These are phyloP conservation scores for Hydnomerulius pinastri DNA, from an alignment of 768 basidiomycete genomes.

Conservation along the genomic window DNA sequence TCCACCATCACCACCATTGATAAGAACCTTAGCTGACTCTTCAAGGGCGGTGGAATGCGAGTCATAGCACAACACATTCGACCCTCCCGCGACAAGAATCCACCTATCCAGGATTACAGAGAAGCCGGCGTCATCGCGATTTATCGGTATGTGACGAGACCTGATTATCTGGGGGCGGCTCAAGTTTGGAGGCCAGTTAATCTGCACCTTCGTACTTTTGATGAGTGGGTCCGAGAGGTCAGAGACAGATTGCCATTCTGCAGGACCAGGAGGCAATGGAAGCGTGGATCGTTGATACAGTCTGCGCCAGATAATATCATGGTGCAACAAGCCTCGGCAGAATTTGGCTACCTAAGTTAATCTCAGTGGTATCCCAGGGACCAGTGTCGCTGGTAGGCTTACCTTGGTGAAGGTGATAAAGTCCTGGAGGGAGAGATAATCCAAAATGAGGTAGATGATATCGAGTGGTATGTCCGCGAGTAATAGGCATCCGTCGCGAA, in stretches of 20 bases:
- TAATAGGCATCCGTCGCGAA: too few species aligned
- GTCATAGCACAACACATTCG: conserved; percentile 12
- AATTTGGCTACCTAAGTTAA: conserved; percentile 4
- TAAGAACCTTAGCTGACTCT: not conserved
- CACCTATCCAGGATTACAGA: conserved; percentile 10
- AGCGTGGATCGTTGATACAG: not conserved
- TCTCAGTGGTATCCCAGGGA: not conserved
- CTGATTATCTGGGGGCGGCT: not conserved
- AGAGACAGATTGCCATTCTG: conserved; percentile 12
- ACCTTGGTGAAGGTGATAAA: conserved; percentile 8
- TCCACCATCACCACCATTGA: not conserved
- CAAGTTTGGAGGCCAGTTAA: conserved; percentile 8
- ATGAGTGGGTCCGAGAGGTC: conserved; percentile 6
- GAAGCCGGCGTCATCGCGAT: not conserved
- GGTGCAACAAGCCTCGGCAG: not conserved
- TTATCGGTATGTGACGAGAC: not conserved
- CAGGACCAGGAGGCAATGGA: conserved; percentile 9
- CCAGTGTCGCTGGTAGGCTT: not conserved
- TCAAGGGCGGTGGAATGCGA: not conserved
- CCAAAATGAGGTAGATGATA: conserved; percentile 3
- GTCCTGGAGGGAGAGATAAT: not conserved
- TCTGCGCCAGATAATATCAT: conserved; percentile 7
- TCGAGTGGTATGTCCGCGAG: too few species aligned
- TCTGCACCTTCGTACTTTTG: not conserved
- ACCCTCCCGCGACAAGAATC: conserved; percentile 9